Conservation (phyloP, 148 eudicot species). For the Rhododendron ovatum region DNA sequence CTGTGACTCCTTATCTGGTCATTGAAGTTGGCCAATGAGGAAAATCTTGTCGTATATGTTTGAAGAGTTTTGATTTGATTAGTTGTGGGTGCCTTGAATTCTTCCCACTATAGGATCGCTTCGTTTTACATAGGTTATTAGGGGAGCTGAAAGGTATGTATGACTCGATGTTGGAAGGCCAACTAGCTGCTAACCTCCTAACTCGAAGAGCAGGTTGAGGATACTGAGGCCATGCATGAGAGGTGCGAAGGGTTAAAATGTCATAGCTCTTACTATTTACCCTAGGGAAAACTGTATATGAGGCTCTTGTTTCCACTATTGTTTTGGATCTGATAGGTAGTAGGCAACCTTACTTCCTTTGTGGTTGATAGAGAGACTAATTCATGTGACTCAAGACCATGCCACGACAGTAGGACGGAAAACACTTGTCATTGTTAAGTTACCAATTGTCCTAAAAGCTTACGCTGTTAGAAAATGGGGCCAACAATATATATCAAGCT, state of each 20-base stretch:
- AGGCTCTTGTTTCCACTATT: not conserved
- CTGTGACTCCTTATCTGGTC: not conserved
- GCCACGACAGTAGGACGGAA: not conserved
- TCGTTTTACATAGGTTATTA: not conserved
- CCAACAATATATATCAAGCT: not conserved
- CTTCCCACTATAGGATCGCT: not conserved
- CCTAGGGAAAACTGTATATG: not conserved
- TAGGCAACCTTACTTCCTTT: not conserved
- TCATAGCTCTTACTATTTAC: not conserved
- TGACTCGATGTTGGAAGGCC: not conserved
- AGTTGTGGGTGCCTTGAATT: not conserved
- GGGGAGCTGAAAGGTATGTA: not conserved
- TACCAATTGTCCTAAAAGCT: not conserved
- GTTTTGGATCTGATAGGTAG: not conserved
- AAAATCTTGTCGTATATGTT: not conserved
- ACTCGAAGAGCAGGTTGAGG: not conserved
- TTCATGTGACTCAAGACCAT: not conserved
- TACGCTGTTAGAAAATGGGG: not conserved
- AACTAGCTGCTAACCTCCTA: not conserved
- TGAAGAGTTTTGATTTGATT: not conserved
- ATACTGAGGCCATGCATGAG: not conserved
- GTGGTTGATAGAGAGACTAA: not conserved
- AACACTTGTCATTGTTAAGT: not conserved
- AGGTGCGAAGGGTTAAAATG: not conserved
- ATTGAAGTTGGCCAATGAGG: not conserved